Evolutionary conservation across 2,329 filamentous ascomycete genomes (phyloP), one percentile per base, ranked within the genome.

Genomic region (Diaporthe aspalathi): DNA sequence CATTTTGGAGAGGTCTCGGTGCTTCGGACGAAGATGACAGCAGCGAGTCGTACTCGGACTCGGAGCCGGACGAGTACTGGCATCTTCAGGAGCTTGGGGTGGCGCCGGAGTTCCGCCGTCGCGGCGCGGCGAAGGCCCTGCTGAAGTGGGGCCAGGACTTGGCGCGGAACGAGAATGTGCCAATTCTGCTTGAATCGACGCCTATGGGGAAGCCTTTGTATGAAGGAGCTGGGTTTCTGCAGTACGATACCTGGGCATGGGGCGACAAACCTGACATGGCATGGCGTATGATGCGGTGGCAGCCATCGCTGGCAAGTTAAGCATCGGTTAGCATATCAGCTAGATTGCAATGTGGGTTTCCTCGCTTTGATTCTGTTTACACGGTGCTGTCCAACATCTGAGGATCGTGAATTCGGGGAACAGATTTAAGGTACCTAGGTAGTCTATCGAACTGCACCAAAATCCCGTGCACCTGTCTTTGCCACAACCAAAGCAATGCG

Each of bases 221-320:
- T 45, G 35, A 60, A n/a, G 22, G 35, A n/a, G 22, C 22, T 1
- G 56, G 56, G 38, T 60, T 60, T 29, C 20, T 20, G 22, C n/a
- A 60, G 5, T 60, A 29, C 56, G 38, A 43, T 20, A 8, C 27
- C 22, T 60, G 56, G 38, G 38, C 27, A 24, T 60, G 56, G 56
- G 38, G 56, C 0, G 56, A 60, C 22, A 60, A 60, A 60, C 38
- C 56, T 60, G 56, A 60, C 56, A 60, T 60, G 56, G 16, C 38
- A 20, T 60, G 35, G 56, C 27, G 45, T 3, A 45, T 60, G 56
- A 60, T 60, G 56, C 56, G 2, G 8, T 60, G 56, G 38, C 22
- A 60, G 56, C 56, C 56, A 43, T 60, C 56, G 6, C 14, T 24
- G 2, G 22, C 35, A 43, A 27, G 12, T 27, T 57, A 1, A 57